Base-by-base conservation (phyloP, 768 basidiomycete species). In the Suillus fuscotomentosus region DNA sequence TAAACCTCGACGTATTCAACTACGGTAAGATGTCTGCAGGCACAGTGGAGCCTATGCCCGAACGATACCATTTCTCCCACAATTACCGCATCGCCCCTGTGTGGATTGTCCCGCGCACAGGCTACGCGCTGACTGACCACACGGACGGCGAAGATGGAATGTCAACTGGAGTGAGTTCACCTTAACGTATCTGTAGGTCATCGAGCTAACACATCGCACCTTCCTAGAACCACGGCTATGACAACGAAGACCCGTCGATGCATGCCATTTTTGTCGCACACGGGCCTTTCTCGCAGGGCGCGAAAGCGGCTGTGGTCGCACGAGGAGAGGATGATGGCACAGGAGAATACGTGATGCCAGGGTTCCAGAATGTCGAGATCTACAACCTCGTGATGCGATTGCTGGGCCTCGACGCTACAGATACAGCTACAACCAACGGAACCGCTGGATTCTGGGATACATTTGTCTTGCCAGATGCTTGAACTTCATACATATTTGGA, bases 191-290 rank as follows among this genome's bases (percentile, higher is more conserved):
- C 48, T n/a, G 15, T 55, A 14, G 41, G 20, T n/a, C 20, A 38
- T 56, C 38, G 42, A 22, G 60, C 51, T 56, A 42, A 63, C 22
- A 34, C 15, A 22, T 59, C 13, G 17, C 27, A 17, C 41, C 24
- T 22, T 20, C 60, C 67, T 68, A 93, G 91, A 94, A 88, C 65
- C 95, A 97, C 69, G 95, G 95, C 7, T 97, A 95, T 71, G 94
- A 96, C 73, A 95, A 95, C 68, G 74, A 83, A 20, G 86, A 88
- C 48, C 70, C 80, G 14, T 80, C 89, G 7, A 97, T 97, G 95
- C 86, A 88, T 60, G 94, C 94, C 2, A 89, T 94, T 72, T 96
- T 97, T 75, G 88, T 97, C 63, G 94, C 93, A 11, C 93, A 95
- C 71, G 95, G 95, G 1, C 95, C 95, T 0, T 95, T 95, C 75